Base-by-base conservation (phyloP, 257 asterid genomes). In the Leptodermis oblonga region DNA sequence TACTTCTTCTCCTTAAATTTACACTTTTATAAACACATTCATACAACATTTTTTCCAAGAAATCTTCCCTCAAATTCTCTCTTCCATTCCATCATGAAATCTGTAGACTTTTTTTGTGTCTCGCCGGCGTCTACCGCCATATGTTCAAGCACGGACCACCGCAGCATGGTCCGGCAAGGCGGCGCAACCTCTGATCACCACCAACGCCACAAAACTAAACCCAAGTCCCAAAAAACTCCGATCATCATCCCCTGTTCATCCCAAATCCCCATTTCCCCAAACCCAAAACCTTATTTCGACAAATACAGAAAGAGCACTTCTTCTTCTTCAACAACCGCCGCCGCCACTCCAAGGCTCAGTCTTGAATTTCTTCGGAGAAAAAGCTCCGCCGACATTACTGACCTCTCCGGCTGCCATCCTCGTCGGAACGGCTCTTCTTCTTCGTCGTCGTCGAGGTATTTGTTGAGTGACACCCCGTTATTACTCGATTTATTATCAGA, bases 111-210 rank as follows among this genome's bases (percentile, higher is more conserved):
- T 0, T 90, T 92, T 46, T 92, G 98, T 49, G 86, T 96, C 70
- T 90, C 97, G 0, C 97, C 90, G 0, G 89, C 95, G 25, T 87
- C 98, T 33, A 92, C 97, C 12, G 98, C 98, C 37, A 86, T 92
- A 76, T 90, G 97, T 42, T 81, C 97, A 20, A 86, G 88, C 88
- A 85, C 78, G 80, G 91, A 89, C 68, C 84, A 81, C 43, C 86
- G 82, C 4, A 70, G 85, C 79, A 80, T 85, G 59, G 80, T 82
- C 76, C 87, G 88, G 3, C 84, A 62, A 70, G 76, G 49, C 72
- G 74, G 1, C 61, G 86, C 82, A 67, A 4, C 12, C 71, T 39
- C 80, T 43, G 81, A 76, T 45, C 68, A 43, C n/a, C 68, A 67
- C 34, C 63, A 25, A 37, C 36, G 17, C 11, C 62, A 61, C 33